Conservation (phyloP, 192 early-diverging fungal species). For the Coemansia sp. region DNA sequence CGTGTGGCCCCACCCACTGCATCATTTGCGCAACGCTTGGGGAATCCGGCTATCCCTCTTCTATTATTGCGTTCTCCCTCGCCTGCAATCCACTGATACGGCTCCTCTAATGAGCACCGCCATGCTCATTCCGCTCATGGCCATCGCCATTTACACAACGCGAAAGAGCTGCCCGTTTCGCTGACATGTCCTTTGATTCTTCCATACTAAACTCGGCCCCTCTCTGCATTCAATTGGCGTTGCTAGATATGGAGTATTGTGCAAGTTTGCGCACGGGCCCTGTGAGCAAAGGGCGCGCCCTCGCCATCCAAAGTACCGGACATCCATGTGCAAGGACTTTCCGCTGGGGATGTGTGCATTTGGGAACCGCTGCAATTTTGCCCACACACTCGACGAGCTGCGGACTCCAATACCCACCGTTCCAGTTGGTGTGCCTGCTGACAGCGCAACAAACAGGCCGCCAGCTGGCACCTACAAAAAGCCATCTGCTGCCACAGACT, state of each 20-base stretch:
- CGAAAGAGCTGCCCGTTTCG: not conserved
- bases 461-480: not conserved
- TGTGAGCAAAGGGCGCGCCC: conserved; percentile 75
- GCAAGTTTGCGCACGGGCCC: conserved; percentile 89
- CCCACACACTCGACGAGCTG: conserved; percentile 63
- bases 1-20: not conserved
- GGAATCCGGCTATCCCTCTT: not conserved
- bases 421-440: not conserved
- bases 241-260: conserved; percentile 81
- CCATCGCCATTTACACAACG: not conserved
- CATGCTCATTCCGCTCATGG: not conserved
- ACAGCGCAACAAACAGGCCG: not conserved
- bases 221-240: not conserved
- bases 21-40: not conserved
- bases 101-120: no score
- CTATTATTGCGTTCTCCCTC: not conserved
- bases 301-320: conserved; percentile 94
- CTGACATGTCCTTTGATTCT: not conserved
- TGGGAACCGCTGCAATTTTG: conserved; percentile 93
- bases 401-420: conserved; percentile 8
- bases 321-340: conserved; percentile 90
- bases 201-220: not conserved
- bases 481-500: not conserved
- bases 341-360: conserved; percentile 88
- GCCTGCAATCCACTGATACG: no score